Evolutionary conservation across 345 rosid species (phyloP), one percentile per base, ranked within the genome.

Genomic region (Crucihimalaya himalaica): DNA sequence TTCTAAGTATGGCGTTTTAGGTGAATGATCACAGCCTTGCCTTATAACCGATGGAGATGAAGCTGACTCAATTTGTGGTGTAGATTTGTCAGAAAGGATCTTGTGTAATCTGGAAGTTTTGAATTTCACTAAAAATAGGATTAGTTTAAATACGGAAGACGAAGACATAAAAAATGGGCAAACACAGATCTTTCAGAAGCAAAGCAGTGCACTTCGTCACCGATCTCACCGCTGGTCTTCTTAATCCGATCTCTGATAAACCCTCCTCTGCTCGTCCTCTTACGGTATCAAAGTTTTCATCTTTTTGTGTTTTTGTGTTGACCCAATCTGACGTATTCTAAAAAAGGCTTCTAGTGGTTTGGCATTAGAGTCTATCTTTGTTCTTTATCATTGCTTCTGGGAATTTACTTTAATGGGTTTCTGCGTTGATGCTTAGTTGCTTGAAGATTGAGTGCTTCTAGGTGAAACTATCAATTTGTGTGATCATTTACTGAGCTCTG

Each of bases 131-230:
- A 77, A 70, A 70, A 64, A 70, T 70, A 77, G 72, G 13, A 11
- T 19, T 40, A 13, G 12, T 73, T 46, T 8, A 5, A 23, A 34
- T n/a, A n/a, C 35, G 11, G n/a, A 25, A 11, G 13, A 50, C 45
- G 14, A 25, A 15, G 25, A 37, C 31, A 6, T 9, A 35, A 35
- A 18, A 8, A 55, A 90, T 90, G 97, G 88, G 87, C 14, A 86
- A 82, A 65, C 90, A 84, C 62, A 83, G 75, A 84, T 91, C 93
- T 11, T 68, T 94, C 66, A 85, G 87, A 85, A 89, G 92, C 82
- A 94, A 88, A 86, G 97, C 97, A 42, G 96, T 87, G 34, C 87
- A 91, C 86, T 89, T 95, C 35, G 97, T 95, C 62, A 77, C 97
- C 84, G 97, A 89, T 87, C 84, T 94, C 76, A 89, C 98, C 88